A percentile compares a stretch with the other conserved stretches of the same genome.
Conservation (phyloP, 768 basidiomycete species). For the Trametes punicea region DNA sequence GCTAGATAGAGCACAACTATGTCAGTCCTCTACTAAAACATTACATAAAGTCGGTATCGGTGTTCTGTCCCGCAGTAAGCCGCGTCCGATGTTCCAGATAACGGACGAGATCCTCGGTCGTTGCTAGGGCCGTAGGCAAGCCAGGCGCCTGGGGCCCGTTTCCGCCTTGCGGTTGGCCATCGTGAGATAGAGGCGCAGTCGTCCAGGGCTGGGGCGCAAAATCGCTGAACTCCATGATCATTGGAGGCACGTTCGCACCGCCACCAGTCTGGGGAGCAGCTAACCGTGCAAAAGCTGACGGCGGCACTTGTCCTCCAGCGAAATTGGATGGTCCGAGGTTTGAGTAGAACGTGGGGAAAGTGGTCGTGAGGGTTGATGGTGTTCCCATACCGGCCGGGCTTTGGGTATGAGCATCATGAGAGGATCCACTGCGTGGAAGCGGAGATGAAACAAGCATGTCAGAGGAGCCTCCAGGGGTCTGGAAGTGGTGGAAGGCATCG, state of each 20-base stretch:
- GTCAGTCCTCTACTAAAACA: neutral
- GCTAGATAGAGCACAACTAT: slow-evolving; percentile 1
- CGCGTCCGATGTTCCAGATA: slow-evolving; percentile 26
- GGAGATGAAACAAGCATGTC: neutral
- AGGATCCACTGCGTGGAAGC: neutral
- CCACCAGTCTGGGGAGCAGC: neutral
- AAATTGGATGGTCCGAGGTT: slow-evolving; percentile 26
- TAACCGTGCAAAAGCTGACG: neutral
- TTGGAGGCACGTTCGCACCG: neutral
- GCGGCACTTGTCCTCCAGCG: slow-evolving; percentile 3
- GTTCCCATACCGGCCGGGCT: neutral
- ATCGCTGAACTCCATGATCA: slow-evolving; percentile 18
- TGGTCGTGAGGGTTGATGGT: slow-evolving; percentile 16
- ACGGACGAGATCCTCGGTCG: slow-evolving; percentile 23
- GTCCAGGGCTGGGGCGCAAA: slow-evolving; percentile 18
- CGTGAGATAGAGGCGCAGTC: too few species aligned
- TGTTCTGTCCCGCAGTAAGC: slow-evolving; percentile 17
- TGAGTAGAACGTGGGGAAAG: slow-evolving; percentile 25
- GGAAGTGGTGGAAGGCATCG: neutral
- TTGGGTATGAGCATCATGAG: neutral
- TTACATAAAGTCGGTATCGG: slow-evolving; percentile 20
- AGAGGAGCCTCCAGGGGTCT: neutral
- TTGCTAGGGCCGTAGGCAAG: slow-evolving; percentile 21
- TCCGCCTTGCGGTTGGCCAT: too few species aligned
- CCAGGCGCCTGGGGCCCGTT: neutral